Percentiles rank a stretch among this genome's conserved stretches.
These are phyloP conservation scores for Amorphotheca resinae DNA, from an alignment of 495 filamentous ascomycete genomes.

Conservation along the genomic window DNA sequence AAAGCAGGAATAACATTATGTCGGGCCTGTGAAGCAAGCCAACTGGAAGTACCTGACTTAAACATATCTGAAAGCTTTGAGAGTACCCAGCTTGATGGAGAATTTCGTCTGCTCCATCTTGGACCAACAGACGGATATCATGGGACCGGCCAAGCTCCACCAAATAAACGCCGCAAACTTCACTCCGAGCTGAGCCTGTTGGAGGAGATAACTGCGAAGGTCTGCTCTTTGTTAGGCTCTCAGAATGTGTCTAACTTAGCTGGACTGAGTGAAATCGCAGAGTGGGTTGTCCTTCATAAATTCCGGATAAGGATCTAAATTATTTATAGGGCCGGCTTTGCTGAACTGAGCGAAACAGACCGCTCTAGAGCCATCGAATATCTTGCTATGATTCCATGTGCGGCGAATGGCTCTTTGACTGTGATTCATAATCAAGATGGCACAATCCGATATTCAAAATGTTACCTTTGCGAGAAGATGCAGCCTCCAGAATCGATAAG, in stretches of 20 bases:
- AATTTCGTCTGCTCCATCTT: slow-evolving; percentile 15
- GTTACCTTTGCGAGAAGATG: slow-evolving; percentile 25
- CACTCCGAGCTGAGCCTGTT: slow-evolving; percentile 14
- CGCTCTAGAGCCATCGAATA: slow-evolving; percentile 24
- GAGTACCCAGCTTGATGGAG: slow-evolving; percentile 2
- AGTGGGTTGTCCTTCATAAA: slow-evolving; percentile 6
- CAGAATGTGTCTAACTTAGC: slow-evolving; percentile 19
- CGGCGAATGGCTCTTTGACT: slow-evolving; percentile 25
- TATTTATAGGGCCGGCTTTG: slow-evolving; percentile 4
- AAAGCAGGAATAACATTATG: slow-evolving; percentile 5
- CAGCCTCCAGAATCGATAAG: slow-evolving; percentile 7
- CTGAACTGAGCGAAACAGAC: slow-evolving; percentile 13
- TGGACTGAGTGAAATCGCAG: slow-evolving; percentile 8
- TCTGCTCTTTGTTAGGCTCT: slow-evolving; percentile 25
- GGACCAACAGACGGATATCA: not conserved
- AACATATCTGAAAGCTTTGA: slow-evolving; percentile 3
- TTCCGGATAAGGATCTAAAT: slow-evolving; percentile 10
- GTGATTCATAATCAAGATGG: slow-evolving; percentile 12
- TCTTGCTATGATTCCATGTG: slow-evolving; percentile 34
- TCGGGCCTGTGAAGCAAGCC: slow-evolving; percentile 4
- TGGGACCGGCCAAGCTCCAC: slow-evolving; percentile 1
- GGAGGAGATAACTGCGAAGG: slow-evolving; percentile 23
- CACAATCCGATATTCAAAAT: slow-evolving; percentile 18
- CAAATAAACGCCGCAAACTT: slow-evolving; percentile 16
- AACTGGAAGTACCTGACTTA: slow-evolving; percentile 2